Conservation (phyloP, 2,329 filamentous ascomycete genomes). For the Colletotrichum sp. region DNA sequence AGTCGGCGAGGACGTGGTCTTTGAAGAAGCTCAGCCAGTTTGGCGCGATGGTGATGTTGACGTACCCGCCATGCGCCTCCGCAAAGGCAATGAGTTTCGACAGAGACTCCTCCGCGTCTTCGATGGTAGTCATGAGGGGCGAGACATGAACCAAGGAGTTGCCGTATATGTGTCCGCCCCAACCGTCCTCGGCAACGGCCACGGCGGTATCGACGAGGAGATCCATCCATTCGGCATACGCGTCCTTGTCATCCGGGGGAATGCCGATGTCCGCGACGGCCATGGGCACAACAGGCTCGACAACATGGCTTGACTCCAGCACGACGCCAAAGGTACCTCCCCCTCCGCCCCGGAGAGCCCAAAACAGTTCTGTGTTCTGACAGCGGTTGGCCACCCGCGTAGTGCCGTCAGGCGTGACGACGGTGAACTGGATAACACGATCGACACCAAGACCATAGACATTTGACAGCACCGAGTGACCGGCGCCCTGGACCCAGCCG, state of each 20-base stretch:
- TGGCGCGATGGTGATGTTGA: neutral
- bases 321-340: neutral
- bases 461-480: neutral
- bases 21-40: neutral
- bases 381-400: neutral
- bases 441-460: neutral
- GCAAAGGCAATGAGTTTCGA: neutral
- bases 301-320: neutral
- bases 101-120: neutral
- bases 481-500: neutral
- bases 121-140: accelerated
- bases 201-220: accelerated
- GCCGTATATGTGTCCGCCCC: neutral
- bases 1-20: neutral
- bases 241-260: accelerated
- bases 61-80: neutral
- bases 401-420: neutral
- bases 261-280: neutral
- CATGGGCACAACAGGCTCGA: neutral
- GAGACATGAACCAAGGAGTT: neutral
- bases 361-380: neutral
- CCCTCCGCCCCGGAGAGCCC: neutral
- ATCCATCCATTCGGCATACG: accelerated
- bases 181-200: neutral
- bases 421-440: neutral